Evolutionary conservation across 78 protist species (phyloP).

Genomic region (Monosiga brevicollis): DNA sequence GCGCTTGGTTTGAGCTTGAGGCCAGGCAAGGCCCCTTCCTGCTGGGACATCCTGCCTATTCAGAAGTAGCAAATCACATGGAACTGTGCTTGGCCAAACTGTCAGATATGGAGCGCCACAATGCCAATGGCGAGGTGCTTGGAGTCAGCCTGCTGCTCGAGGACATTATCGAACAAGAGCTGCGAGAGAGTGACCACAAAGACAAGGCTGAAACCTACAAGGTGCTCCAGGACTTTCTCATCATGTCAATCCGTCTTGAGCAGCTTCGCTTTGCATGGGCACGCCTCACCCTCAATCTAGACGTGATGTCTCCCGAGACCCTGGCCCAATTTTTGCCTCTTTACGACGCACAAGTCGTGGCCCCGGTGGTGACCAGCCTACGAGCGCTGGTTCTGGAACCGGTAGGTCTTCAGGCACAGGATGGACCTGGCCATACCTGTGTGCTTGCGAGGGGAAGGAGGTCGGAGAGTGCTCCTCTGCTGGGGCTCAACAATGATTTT

Average conservation of each 20-base stretch:
- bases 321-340: background rate
- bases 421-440: too few relatives aligned
- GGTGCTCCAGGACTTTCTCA: background rate
- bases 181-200: background rate
- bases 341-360: background rate
- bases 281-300: background rate
- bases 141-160: background rate
- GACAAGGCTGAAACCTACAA: background rate
- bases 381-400: too few relatives aligned
- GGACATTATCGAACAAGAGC: background rate
- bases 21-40: background rate
- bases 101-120: background rate
- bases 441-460: too few relatives aligned
- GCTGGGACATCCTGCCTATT: background rate
- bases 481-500: too few relatives aligned
- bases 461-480: too few relatives aligned
- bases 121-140: background rate
- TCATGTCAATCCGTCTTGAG: background rate
- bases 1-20: background rate
- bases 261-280: background rate
- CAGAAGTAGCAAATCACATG: background rate
- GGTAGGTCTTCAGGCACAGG: too few relatives aligned
- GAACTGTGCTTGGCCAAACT: background rate
- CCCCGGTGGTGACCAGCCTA: background rate
- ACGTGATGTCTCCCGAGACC: background rate